Conservation (phyloP, 345 rosid species). For the Raphanus sativus region DNA sequence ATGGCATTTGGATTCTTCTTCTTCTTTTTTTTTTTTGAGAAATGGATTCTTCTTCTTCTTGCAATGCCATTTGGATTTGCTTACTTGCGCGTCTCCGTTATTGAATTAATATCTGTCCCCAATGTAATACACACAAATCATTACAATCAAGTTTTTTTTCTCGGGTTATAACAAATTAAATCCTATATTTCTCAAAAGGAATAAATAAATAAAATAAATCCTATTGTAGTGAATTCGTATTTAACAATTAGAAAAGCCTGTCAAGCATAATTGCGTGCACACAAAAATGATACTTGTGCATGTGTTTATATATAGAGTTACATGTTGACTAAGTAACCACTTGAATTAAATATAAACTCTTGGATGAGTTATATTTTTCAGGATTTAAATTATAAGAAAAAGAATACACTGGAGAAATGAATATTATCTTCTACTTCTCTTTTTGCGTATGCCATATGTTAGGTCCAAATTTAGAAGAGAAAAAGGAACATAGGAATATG, state of each 20-base stretch:
- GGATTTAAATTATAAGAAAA: background rate
- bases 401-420: background rate
- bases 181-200: background rate
- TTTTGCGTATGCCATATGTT: conserved; percentile 10
- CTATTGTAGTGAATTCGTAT: background rate
- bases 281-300: background rate
- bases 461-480: conserved; percentile 19
- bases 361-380: background rate
- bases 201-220: background rate
- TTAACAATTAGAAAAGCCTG: background rate
- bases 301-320: background rate
- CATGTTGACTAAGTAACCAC: background rate
- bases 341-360: background rate
- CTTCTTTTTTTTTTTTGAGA: too few species aligned
- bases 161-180: background rate
- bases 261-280: conserved; percentile 10
- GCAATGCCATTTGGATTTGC: conserved; percentile 54
- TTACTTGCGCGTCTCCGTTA: conserved; percentile 45
- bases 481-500: conserved; percentile 17
- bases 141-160: background rate
- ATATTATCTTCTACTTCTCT: background rate
- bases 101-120: conserved; percentile 48
- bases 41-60: conserved; percentile 40
- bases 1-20: conserved; percentile 57
- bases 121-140: conserved; percentile 36